Base-by-base conservation (phyloP, 768 basidiomycete genomes). In the Tylopilus sp. region DNA sequence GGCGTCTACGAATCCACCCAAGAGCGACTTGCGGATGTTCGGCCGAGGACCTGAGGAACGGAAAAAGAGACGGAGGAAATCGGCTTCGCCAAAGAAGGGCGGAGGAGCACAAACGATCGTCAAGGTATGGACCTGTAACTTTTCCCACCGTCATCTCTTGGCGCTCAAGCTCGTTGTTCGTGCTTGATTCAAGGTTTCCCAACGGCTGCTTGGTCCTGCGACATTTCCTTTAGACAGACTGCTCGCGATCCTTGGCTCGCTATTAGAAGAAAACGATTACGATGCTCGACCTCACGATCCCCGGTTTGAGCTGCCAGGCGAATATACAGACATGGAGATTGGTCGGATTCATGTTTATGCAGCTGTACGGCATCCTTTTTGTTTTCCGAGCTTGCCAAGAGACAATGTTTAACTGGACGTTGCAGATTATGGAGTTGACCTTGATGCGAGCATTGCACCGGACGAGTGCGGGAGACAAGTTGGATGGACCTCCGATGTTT, bases 1-100 rank as follows among this genome's bases (percentile, higher is more conserved):
- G 36, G 90, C 91, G 6, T 91, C 90, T 38, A 87, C 85, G 38
- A 97, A 95, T 61, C 92, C 93, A 2, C 68, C 83, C 0, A 86
- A 83, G 61, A 84, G 82, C 9, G 93, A 95, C 67, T 31, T 91
- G 56, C 75, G 88, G 33, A 85, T 95, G 80, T 91, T 97, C 68
- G 86, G 88, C 4, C 67, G 92, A 13, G 86, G 82, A 1, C 52
- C 79, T 23, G 84, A 86, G 47, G 88, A 88, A 64, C 80, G 80
- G 51, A 79, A 77, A 60, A 74, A 75, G 55, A 78, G 78, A 66
- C 76, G 80, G 55, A 69, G 72, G 53, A 71, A 65, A 47, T 64
- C 69, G 2, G 72, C 75, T 23, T 71, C 63, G 9, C 64, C 67
- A 17, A 75, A 68, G 51, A 70, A 71, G 9, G 8, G 48, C 18